Percentiles rank a stretch among this genome's conserved stretches.
These are phyloP conservation scores for Penicillium bovifimosum DNA, from an alignment of 495 filamentous ascomycete species.

Conservation along the genomic window DNA sequence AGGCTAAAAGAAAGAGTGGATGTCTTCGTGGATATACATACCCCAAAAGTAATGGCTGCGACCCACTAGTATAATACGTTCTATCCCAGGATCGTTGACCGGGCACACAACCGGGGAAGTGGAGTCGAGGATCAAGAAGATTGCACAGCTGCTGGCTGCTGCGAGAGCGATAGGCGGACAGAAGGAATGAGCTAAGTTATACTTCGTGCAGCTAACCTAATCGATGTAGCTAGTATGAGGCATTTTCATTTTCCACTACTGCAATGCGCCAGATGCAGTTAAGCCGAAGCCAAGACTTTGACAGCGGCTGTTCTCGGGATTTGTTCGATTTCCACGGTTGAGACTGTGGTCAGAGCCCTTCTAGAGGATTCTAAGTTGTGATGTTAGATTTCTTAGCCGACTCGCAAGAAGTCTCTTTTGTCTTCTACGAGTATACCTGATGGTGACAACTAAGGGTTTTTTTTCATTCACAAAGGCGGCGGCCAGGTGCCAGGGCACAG, in stretches of 20 bases:
- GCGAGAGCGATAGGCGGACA: conserved; percentile 2
- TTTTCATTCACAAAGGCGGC: too few relatives aligned
- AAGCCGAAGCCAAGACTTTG: neutral
- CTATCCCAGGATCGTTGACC: conserved; percentile 14
- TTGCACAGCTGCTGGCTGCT: conserved; percentile 3
- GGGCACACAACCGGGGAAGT: conserved; percentile 26
- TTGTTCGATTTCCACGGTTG: neutral
- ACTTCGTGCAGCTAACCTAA: neutral
- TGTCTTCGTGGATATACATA: neutral
- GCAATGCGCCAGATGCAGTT: conserved; percentile 6
- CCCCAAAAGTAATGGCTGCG: neutral
- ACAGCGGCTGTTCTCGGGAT: conserved; percentile 10
- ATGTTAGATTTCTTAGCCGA: neutral
- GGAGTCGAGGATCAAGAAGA: conserved; percentile 9
- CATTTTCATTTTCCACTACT: conserved; percentile 3
- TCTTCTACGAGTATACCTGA: neutral
- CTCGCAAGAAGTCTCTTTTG: neutral
- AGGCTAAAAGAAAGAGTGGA: neutral
- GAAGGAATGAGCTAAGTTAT: neutral
- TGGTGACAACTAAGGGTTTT: neutral
- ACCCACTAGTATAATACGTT: neutral
- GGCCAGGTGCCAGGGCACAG: too few relatives aligned
- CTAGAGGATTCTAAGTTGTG: too few relatives aligned
- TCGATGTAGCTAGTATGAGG: conserved; percentile 1
- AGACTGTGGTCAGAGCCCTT: too few relatives aligned